Conservation (phyloP, 139 green algal genomes). For the Closterium sp. region DNA sequence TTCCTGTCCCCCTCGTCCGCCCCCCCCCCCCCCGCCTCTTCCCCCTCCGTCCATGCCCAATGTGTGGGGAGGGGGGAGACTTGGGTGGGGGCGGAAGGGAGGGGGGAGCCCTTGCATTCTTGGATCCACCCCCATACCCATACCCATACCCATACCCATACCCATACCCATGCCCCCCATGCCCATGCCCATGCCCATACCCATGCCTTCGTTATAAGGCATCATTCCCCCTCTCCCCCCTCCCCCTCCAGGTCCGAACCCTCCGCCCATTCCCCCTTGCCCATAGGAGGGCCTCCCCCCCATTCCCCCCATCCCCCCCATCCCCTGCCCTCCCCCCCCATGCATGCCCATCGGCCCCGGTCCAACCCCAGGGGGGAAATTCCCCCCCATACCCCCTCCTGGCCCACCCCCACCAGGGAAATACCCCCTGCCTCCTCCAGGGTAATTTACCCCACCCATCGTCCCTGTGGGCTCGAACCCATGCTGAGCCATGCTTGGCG, state of each 20-base stretch:
- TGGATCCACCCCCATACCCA: neutral
- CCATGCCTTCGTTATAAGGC: neutral
- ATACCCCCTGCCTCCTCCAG: neutral
- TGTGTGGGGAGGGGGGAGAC: neutral
- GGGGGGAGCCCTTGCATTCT: slow-evolving; percentile 29
- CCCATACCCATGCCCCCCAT: neutral
- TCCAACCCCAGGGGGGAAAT: slow-evolving; percentile 15
- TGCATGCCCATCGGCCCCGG: neutral
- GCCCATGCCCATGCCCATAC: neutral
- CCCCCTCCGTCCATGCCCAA: slow-evolving; percentile 4
- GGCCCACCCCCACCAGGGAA: slow-evolving; percentile 17
- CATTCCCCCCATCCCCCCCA: neutral
- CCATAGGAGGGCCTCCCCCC: neutral
- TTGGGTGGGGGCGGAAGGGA: neutral
- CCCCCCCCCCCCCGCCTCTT: neutral
- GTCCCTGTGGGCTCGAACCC: neutral
- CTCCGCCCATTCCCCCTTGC: slow-evolving; percentile 5
- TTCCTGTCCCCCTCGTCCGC: neutral
- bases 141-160: neutral
- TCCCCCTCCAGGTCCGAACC: neutral
- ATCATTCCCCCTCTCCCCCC: neutral
- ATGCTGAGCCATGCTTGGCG: neutral
- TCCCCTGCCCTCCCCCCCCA: neutral
- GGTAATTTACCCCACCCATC: neutral
- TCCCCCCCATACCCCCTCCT: slow-evolving; percentile 26